Percentiles rank a stretch among this genome's conserved stretches.
These are phyloP conservation scores for Cladophialophora yegresii DNA, from an alignment of 2,329 filamentous ascomycete species.

Conservation along the genomic window DNA sequence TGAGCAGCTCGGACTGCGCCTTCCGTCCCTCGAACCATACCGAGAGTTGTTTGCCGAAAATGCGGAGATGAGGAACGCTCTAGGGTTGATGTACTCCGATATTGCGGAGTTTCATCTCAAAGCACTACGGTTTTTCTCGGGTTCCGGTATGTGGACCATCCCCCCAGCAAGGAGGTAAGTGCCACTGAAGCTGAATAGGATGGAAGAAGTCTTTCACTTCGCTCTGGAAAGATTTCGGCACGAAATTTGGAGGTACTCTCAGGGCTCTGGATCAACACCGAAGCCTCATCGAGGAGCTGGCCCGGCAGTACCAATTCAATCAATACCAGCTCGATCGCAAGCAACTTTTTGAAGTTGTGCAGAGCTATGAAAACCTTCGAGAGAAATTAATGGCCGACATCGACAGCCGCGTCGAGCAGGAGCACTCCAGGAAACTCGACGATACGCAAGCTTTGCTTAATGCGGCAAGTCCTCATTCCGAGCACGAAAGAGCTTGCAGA, in stretches of 20 bases:
- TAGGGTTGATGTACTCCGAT: background rate
- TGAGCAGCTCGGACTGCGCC: background rate
- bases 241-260: conserved; percentile 31
- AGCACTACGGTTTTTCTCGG: conserved; percentile 2
- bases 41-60: background rate
- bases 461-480: background rate
- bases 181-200: background rate
- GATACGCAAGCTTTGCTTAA: background rate
- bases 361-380: background rate
- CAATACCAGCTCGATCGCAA: conserved; percentile 17
- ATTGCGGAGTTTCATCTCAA: conserved; percentile 3
- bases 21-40: background rate
- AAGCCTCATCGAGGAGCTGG: conserved; percentile 35
- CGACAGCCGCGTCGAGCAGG: background rate
- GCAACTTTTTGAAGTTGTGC: conserved; percentile 1
- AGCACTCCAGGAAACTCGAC: background rate
- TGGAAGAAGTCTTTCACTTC: conserved; percentile 30
- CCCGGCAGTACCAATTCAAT: conserved; percentile 32
- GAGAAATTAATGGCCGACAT: background rate
- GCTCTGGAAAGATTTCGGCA: conserved; percentile 36
- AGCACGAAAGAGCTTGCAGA: conserved; percentile 14
- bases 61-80: background rate
- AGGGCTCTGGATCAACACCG: conserved; percentile 31
- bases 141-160: background rate
- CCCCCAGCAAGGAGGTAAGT: background rate